phyloP scores from a whole-genome alignment of 495 filamentous ascomycete genomes.

The Cryomyces minteri region DNA sequence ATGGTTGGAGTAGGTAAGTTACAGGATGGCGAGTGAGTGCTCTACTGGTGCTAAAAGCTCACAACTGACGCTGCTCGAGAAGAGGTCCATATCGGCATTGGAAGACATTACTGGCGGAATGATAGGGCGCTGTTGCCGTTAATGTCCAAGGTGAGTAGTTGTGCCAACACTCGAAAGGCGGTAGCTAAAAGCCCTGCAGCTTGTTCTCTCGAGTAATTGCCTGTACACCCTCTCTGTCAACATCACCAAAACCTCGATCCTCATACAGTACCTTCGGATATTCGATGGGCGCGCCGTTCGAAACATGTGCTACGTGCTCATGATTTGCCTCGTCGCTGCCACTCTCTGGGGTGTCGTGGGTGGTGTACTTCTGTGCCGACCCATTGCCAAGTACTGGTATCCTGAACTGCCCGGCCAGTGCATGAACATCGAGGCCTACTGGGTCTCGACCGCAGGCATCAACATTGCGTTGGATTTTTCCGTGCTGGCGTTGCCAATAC shows the following conservation, averaged over 20 bases:
- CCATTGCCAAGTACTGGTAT: conserved; percentile 15
- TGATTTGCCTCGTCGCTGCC: conserved; percentile 7
- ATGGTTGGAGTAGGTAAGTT: no score
- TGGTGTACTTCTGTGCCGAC: conserved; percentile 15
- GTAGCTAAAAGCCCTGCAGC: conserved; percentile 1
- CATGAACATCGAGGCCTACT: conserved; percentile 10
- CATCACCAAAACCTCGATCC: conserved; percentile 17
- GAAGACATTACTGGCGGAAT: no score
- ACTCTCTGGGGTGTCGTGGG: conserved; percentile 12
- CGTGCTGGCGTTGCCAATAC: conserved; percentile 14
- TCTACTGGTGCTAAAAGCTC: no score
- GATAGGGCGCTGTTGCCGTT: no score
- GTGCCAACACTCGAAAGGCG: no score
- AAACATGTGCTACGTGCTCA: conserved; percentile 6
- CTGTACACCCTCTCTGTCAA: conserved; percentile 13
- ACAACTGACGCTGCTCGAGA: no score
- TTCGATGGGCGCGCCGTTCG: conserved; percentile 6
- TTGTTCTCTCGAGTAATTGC: conserved; percentile 14
- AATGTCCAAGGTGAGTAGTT: no score
- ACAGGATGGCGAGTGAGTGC: no score
- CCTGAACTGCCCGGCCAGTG: conserved; percentile 9
- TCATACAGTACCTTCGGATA: conserved; percentile 16
- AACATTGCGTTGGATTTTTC: conserved; percentile 15
- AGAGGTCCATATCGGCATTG: no score
- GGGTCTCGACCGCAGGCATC: conserved; percentile 9